Percentiles rank a stretch among this genome's conserved stretches.
Evolutionary conservation across 2,329 filamentous ascomycete species (phyloP).

Genomic region (Ramularia collo-cygni): DNA sequence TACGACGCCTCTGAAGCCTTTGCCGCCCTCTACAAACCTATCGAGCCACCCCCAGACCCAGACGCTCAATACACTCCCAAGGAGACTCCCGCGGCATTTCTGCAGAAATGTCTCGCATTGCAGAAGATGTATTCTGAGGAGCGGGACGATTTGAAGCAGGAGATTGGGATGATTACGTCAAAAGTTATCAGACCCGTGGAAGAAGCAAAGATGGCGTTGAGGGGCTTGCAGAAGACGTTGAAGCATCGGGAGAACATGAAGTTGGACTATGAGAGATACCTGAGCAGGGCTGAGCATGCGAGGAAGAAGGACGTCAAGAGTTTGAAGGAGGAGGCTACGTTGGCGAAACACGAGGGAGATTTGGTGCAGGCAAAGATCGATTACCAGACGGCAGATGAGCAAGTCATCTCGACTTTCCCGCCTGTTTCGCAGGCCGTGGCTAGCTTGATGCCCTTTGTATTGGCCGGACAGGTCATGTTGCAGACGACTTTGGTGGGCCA

Average conservation of each 20-base stretch:
- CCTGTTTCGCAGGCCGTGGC: constrained; percentile 64
- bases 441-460: constrained; percentile 64
- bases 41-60: constrained; percentile 58
- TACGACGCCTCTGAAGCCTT: constrained; percentile 60
- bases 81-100: constrained; percentile 55
- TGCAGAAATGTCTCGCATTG: constrained; percentile 59
- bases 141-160: constrained; percentile 62
- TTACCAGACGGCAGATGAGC: constrained; percentile 68
- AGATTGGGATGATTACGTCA: constrained; percentile 63
- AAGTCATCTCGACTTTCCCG: constrained; percentile 64
- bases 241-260: constrained; percentile 79
- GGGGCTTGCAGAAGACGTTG: constrained; percentile 71
- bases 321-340: constrained; percentile 63
- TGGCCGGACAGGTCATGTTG: constrained; percentile 64
- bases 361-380: constrained; percentile 58
- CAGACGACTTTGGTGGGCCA: constrained; percentile 72
- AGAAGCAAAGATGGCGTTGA: constrained; percentile 60
- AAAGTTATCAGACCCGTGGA: constrained; percentile 64
- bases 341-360: constrained; percentile 67
- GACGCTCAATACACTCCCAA: constrained; percentile 48
- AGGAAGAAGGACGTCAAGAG: constrained; percentile 63
- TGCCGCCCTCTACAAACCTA: constrained; percentile 68
- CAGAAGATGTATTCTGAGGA: constrained; percentile 64
- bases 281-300: constrained; percentile 62
- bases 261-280: constrained; percentile 73